Evolutionary conservation across 495 filamentous ascomycete genomes (phyloP).

Genomic region (Penicillium silybi): DNA sequence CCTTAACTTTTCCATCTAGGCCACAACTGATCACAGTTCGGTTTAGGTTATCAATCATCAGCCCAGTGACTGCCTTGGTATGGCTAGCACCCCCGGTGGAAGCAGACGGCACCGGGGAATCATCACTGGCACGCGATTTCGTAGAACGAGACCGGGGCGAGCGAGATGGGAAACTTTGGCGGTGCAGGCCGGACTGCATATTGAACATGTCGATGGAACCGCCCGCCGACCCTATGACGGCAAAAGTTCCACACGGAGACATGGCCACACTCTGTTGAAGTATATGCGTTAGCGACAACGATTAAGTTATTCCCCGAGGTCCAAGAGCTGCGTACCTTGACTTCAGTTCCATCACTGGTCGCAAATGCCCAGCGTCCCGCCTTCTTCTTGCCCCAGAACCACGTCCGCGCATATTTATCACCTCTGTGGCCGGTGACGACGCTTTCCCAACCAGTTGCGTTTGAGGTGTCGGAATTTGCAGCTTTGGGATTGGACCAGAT

Average conservation of each 20-base stretch:
- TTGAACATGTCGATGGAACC: constrained; percentile 93
- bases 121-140: background rate
- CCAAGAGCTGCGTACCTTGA: constrained; percentile 46
- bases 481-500: constrained; percentile 72
- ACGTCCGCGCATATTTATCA: constrained; percentile 82
- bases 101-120: background rate
- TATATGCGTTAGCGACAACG: constrained; percentile 8
- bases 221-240: constrained; percentile 77
- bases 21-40: constrained; percentile 77
- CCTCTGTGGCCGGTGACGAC: constrained; percentile 89
- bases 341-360: constrained; percentile 77
- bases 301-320: background rate
- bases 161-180: constrained; percentile 76
- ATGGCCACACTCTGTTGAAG: constrained; percentile 66
- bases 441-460: constrained; percentile 90
- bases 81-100: constrained; percentile 55
- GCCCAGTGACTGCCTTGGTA: constrained; percentile 74
- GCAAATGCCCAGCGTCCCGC: constrained; percentile 91
- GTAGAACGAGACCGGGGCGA: constrained; percentile 48
- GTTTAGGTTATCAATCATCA: constrained; percentile 82
- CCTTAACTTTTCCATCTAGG: constrained; percentile 88
- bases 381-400: constrained; percentile 95
- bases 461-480: constrained; percentile 56
- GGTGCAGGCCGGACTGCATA: constrained; percentile 83
- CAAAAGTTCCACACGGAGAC: constrained; percentile 90